Base-by-base conservation (phyloP, 2,329 filamentous ascomycete genomes). In the Orbilia blumenaviensis region DNA sequence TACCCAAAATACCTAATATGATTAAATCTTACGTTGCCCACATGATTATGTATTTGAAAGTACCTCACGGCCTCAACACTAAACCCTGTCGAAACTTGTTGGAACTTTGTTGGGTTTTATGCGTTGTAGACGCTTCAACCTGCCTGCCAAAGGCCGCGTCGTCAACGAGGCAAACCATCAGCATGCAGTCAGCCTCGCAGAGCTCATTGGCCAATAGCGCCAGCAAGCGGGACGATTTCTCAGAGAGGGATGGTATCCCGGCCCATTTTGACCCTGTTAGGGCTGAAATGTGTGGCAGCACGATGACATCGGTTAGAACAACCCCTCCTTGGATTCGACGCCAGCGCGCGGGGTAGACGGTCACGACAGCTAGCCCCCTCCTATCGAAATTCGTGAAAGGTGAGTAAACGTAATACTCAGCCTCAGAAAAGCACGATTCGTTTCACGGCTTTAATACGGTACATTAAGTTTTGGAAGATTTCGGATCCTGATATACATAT, bases 151-250 rank as follows among this genome's bases (percentile, higher is more conserved):
- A 48, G 61, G 52, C 67, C 69, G 69, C 62, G 61, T 62, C 44
- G 23, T 60, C 52, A 66, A 25, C n/a, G 44, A 34, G 54, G 42
- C 38, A n/a, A n/a, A 38, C 38, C n/a, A 44, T 54, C 38, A 56
- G 58, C 68, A 73, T 73, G 68, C 68, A 66, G 62, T 74, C 52
- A 66, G 29, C 69, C 58, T 66, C 63, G 69, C 69, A 66, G 50
- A 29, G 27, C 62, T 46, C 27, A 61, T 54, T 62, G 46, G 69
- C 61, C 68, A 66, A 66, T 66, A 29, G 42, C 44, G 58, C 38
- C 18, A 42, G 52, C 23, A 23, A 32, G 21, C 61, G 44, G 52
- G 48, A 25, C 36, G 23, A 23, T 32, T 52, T 44, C 46, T 50
- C 29, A 32, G 32, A 32, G 61, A 60, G 41, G 42, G 32, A 48